Conservation (phyloP, 2,329 filamentous ascomycete species). For the Phyllosticta citribraziliensis region DNA sequence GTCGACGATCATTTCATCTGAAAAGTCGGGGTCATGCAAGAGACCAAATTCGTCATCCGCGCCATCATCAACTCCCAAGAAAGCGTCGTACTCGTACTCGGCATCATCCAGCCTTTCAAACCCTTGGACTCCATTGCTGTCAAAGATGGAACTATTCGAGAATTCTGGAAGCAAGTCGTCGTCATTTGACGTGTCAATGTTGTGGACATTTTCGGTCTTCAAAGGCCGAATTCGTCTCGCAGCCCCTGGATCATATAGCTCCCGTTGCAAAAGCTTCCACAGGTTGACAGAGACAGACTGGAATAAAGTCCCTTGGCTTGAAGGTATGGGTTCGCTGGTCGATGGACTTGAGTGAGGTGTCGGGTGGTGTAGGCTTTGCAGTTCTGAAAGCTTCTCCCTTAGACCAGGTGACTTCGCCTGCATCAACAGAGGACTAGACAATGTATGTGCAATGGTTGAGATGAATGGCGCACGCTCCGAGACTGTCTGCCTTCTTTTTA, state of each 20-base stretch:
- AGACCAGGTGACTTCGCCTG: conserved; percentile 12
- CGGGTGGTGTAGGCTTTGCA: neutral
- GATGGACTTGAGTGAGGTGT: neutral
- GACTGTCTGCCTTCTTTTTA: neutral
- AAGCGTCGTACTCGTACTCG: neutral
- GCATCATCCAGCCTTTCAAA: neutral
- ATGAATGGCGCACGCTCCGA: conserved; percentile 13
- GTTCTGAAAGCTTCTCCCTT: conserved; percentile 11
- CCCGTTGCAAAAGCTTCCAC: conserved; percentile 9
- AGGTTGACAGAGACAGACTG: conserved; percentile 1
- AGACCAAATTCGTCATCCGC: neutral
- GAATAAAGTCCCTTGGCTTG: neutral
- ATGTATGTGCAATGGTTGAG: conserved; percentile 13
- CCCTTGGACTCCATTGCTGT: neutral
- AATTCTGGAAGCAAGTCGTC: neutral
- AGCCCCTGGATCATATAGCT: conserved; percentile 7
- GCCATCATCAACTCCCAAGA: neutral
- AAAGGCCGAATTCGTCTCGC: conserved; percentile 5
- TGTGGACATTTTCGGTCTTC: neutral
- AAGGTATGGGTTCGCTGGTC: neutral
- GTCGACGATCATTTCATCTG: neutral
- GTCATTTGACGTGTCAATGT: neutral
- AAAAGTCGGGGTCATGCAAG: neutral
- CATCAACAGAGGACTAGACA: conserved; percentile 12
- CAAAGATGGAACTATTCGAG: neutral